Evolutionary conservation across 2,329 filamentous ascomycete species (phyloP).

Genomic region (Stagonosporopsis vannaccii): DNA sequence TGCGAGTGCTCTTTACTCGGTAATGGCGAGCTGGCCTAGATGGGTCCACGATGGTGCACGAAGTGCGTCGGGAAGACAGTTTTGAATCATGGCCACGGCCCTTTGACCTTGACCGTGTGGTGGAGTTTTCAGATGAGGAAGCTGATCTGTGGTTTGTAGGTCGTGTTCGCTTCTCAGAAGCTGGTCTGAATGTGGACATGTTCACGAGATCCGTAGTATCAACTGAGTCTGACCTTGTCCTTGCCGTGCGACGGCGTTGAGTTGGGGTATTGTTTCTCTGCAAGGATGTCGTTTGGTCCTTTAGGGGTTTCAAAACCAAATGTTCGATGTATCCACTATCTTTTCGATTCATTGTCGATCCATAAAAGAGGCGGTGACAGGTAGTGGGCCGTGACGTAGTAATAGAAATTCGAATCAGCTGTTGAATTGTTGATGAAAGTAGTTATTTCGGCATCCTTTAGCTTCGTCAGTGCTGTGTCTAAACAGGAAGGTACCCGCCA

Average conservation of each 20-base stretch:
- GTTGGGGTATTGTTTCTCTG: conserved; percentile 37
- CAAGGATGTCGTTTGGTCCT: conserved; percentile 23
- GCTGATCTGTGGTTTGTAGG: conserved; percentile 37
- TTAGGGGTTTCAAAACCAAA: conserved; percentile 25
- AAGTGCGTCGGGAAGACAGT: conserved; percentile 46
- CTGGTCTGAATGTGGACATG: conserved; percentile 18
- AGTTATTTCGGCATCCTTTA: conserved; percentile 37
- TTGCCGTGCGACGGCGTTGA: conserved; percentile 27
- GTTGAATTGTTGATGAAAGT: conserved; percentile 29
- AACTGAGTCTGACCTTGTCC: conserved; percentile 12
- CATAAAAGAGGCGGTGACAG: conserved; percentile 28
- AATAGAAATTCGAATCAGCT: conserved; percentile 13
- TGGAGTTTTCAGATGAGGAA: conserved; percentile 41
- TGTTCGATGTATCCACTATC: conserved; percentile 45
- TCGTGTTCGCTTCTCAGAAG: conserved; percentile 37
- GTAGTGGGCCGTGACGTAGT: conserved; percentile 25
- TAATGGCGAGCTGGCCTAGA: conserved; percentile 46
- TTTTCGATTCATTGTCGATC: conserved; percentile 42
- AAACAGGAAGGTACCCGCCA: conserved; percentile 30
- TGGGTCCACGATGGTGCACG: conserved; percentile 44
- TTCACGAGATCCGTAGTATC: background rate
- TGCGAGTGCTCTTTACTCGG: conserved; percentile 45
- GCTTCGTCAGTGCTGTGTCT: conserved; percentile 30
- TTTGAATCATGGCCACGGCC: conserved; percentile 40
- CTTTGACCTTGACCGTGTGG: conserved; percentile 33